phyloP scores from a whole-genome alignment of 176 grass and related monocot genomes.

The Cenchrus purpureus region DNA sequence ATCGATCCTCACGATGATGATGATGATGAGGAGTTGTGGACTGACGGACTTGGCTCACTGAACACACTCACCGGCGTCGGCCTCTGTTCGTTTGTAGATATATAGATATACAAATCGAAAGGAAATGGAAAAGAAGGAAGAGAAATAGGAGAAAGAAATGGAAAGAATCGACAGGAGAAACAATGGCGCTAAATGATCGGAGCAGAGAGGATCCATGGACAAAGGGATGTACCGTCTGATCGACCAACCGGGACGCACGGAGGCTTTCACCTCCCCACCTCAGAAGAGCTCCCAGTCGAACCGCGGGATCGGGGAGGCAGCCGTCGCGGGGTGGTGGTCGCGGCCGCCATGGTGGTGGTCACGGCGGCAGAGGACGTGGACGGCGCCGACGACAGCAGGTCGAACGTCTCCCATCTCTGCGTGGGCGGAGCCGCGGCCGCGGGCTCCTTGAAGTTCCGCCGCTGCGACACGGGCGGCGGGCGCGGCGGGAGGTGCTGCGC shows the following conservation, averaged over 20 bases:
- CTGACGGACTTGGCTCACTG: slow-evolving; percentile 32
- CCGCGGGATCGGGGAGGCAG: slow-evolving; percentile 56
- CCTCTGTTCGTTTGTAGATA: slow-evolving; percentile 48
- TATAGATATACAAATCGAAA: slow-evolving; percentile 48
- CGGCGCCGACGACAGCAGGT: slow-evolving; percentile 75
- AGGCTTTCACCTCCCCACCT: neutral
- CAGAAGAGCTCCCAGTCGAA: slow-evolving; percentile 98
- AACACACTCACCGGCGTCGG: slow-evolving; percentile 48
- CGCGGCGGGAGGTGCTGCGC: slow-evolving; percentile 49
- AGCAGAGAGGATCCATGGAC: neutral
- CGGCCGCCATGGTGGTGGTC: slow-evolving; percentile 59
- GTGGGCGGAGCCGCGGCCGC: slow-evolving; percentile 30
- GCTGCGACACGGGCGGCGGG: slow-evolving; percentile 55
- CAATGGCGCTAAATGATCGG: slow-evolving; percentile 50
- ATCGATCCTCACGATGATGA: slow-evolving; percentile 38
- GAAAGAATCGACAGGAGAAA: slow-evolving; percentile 52
- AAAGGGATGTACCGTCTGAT: slow-evolving; percentile 32
- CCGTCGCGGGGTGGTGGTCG: slow-evolving; percentile 47
- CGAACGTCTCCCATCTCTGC: slow-evolving; percentile 84
- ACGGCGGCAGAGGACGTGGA: slow-evolving; percentile 73
- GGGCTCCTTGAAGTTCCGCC: slow-evolving; percentile 48
- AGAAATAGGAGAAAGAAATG: slow-evolving; percentile 2
- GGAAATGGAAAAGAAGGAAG: slow-evolving; percentile 10
- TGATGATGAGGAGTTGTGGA: neutral
- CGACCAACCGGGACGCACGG: slow-evolving; percentile 2